Evolutionary conservation across 192 early-diverging fungal genomes (phyloP), one percentile per base, ranked within the genome.

Genomic region (Coemansia furcata): DNA sequence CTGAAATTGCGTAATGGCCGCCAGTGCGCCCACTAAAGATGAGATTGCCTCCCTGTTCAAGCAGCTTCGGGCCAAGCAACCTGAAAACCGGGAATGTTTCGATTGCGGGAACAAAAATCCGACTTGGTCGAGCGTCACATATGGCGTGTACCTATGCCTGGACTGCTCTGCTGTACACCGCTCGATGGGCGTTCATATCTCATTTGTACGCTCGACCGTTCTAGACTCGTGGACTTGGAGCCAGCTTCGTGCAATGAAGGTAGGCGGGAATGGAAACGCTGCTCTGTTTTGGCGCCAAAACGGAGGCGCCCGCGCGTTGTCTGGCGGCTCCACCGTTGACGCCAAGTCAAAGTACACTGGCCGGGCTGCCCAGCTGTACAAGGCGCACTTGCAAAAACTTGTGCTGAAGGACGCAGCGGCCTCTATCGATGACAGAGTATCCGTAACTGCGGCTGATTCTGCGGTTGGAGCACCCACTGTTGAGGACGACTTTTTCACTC

Each of bases 161-260:
- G 96, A 99, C 67, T 99, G 97, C 76, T 95, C 95, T 12, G 88
- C 95, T 4, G 92, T 94, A 26, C 97, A 99, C 71, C 87, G 97
- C 65, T 96, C 95, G 69, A 88, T 99, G 78, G 97, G 97, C 42
- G 97, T 98, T 11, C 97, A 99, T 69, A 94, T 98, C 57, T 92
- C 90, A 11, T 98, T 98, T 89, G 97, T 98, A 10, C 85, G 97
- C 67, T 99, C 97, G 8, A 93, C 89, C 0, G 71, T 87, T 26
- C 82, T 99, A 38, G 97, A 99, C 66, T 88, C 89, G 36, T 99
- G 96, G 97, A 86, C 90, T 23, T 87, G 94, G 82, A 91, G 94
- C 71, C 97, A 99, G 83, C 84, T 99, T 39, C 88, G 95, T 43
- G 80, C 85, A 9, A 91, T 92, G 90, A 94, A 94, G 73, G 85